Percentiles rank a stretch among this genome's conserved stretches.
Evolutionary conservation across 2,329 filamentous ascomycete species (phyloP).

Genomic region (Colletotrichum sp.): DNA sequence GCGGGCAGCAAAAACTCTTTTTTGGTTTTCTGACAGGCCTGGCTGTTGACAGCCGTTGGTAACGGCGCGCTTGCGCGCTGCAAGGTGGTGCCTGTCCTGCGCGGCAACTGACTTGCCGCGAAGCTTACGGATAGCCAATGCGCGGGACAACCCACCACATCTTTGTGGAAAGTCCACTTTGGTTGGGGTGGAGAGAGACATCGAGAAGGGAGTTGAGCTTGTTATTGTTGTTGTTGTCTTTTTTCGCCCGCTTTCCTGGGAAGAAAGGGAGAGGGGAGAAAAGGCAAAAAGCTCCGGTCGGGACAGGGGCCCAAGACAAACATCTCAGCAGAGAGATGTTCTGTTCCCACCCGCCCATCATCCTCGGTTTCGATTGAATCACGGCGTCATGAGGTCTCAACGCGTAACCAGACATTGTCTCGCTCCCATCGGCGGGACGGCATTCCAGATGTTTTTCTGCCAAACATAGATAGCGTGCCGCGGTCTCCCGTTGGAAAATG

Average conservation of each 20-base stretch:
- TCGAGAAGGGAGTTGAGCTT: background rate
- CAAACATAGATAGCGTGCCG: background rate
- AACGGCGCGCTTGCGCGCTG: background rate
- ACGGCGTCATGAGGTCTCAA: slow-evolving; percentile 6
- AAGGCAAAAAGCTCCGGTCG: background rate
- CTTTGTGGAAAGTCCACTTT: background rate
- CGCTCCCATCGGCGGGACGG: background rate
- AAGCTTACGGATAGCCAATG: background rate
- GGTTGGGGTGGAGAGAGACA: background rate
- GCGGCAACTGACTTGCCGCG: background rate
- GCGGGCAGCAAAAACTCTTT: background rate
- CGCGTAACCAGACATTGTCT: slow-evolving; percentile 15
- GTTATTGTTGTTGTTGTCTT: background rate
- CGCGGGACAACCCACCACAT: background rate
- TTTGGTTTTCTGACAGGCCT: background rate
- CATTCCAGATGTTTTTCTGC: background rate
- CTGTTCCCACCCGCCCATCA: background rate
- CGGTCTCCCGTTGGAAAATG: background rate
- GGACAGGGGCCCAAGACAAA: background rate
- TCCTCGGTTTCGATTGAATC: background rate
- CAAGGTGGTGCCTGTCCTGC: slow-evolving; percentile 1
- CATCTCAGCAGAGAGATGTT: too few species aligned
- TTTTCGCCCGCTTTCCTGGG: background rate
- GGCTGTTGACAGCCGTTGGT: background rate
- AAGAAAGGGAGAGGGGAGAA: background rate